These are phyloP conservation scores for Leccinum imitatum DNA, from an alignment of 768 basidiomycete species.

Conservation along the genomic window DNA sequence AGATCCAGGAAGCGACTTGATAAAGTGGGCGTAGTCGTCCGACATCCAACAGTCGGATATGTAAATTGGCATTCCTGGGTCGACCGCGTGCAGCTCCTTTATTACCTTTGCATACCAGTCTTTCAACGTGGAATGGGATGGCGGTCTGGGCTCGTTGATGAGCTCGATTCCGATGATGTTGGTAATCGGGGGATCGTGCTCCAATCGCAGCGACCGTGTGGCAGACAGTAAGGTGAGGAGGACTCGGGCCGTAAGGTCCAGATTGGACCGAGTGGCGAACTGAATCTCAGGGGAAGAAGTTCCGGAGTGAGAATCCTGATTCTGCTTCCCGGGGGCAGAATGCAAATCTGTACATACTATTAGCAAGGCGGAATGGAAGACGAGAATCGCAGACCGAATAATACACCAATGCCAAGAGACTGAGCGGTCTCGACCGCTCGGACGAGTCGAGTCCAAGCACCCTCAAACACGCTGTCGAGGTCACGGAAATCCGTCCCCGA, in stretches of 20 bases:
- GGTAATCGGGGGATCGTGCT: constrained; percentile 34
- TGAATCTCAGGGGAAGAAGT: constrained; percentile 47
- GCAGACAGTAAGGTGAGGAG: constrained; percentile 44
- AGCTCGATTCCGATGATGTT: constrained; percentile 59
- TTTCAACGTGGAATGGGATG: constrained; percentile 49
- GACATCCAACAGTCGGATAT: constrained; percentile 76
- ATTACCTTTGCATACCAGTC: constrained; percentile 66
- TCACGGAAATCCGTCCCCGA: constrained; percentile 64
- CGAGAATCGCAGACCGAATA: constrained; percentile 50
- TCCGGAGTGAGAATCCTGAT: constrained; percentile 64
- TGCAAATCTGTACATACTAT: constrained; percentile 56
- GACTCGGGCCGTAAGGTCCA: constrained; percentile 46
- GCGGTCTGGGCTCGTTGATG: constrained; percentile 58
- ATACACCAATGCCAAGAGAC: constrained; percentile 62
- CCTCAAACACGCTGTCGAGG: constrained; percentile 47
- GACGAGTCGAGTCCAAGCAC: constrained; percentile 68
- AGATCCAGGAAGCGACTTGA: constrained; percentile 35
- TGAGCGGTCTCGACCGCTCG: constrained; percentile 59
- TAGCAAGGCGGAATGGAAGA: constrained; percentile 16
- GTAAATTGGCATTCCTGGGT: constrained; percentile 64
- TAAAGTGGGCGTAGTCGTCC: constrained; percentile 58
- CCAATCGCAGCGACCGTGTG: constrained; percentile 50
- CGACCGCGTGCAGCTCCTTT: constrained; percentile 47
- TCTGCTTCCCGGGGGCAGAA: constrained; percentile 75
- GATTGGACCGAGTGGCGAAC: constrained; percentile 49